Evolutionary conservation across 2,329 filamentous ascomycete genomes (phyloP).

Genomic region (Coniochaeta sp.): DNA sequence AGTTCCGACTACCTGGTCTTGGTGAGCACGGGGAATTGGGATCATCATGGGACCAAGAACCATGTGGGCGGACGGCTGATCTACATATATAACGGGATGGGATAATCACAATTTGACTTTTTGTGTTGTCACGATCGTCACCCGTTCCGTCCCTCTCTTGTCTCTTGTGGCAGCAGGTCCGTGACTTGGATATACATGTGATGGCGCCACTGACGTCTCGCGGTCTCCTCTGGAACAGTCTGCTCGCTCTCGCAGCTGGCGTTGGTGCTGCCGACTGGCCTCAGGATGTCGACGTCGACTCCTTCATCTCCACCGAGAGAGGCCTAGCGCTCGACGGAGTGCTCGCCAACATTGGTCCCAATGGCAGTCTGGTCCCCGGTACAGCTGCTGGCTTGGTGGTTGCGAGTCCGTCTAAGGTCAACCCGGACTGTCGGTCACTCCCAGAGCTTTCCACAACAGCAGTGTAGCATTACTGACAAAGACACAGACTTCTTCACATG

Average conservation of each 20-base stretch:
- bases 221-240: not conserved
- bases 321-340: constrained; percentile 43
- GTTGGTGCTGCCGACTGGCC: not conserved
- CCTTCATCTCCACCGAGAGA: constrained; percentile 42
- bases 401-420: constrained; percentile 43
- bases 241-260: not conserved
- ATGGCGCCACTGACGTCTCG: not conserved
- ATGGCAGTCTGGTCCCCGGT: constrained; percentile 39
- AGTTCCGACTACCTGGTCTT: not conserved
- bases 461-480: not conserved
- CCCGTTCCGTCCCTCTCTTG: not conserved
- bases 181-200: not conserved
- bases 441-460: too few relatives aligned
- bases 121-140: not conserved
- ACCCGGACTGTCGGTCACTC: constrained; percentile 49
- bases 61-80: not conserved
- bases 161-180: too few relatives aligned
- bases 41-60: not conserved
- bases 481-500: constrained; percentile 65
- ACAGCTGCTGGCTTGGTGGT: constrained; percentile 45
- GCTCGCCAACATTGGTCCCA: constrained; percentile 51
- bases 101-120: not conserved
- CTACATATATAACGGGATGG: not conserved
- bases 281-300: constrained; percentile 8
- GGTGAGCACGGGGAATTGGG: not conserved